Evolutionary conservation across 352 stramenopile species (phyloP), one percentile per base, ranked within the genome.

Genomic region (Phytopythium delawarense): DNA sequence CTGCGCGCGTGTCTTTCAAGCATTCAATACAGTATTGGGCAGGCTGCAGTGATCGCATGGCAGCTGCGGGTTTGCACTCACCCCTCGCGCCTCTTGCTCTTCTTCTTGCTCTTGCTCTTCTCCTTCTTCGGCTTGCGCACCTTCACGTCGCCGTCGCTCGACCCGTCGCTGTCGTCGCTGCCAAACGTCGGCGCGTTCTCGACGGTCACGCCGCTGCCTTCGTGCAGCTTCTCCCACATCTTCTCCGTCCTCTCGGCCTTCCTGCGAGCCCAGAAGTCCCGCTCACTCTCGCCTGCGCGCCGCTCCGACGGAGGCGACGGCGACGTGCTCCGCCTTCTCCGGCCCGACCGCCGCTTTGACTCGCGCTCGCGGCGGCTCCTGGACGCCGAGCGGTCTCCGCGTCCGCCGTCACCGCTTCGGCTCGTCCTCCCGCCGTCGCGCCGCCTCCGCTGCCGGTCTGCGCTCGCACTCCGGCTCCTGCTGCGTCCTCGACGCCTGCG

Each of bases 231-330:
- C 60, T 81, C 67, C 81, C 81, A 88, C 0, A 88, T 69, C 32
- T 78, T 69, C 13, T 70, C 67, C 2, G 75, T 87, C 63, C 78
- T 81, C 46, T 76, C 71, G 18, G 71, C 73, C 62, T 90, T 90
- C 65, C 86, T 87, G 32, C 40, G 35, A 13, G 76, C 77, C 81
- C 81, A 90, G 32, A 76, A 87, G 30, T 63, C 67, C 13, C 81
- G 77, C 64, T 85, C 78, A 28, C 75, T 65, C 21, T 66, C 59
- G 15, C 57, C 45, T 15, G 63, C 53, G 12, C 54, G 61, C 7
- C 21, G 42, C 48, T 53, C 30, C 25, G 16, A 23, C 13, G 48
- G 32, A 23, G 13, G 67, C 16, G 28, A 15, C 34, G n/a, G 16
- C 16, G 28, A 57, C 25, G 23, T 0, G 39, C 39, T 37, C 32